Percentiles rank a stretch among this genome's conserved stretches.
Conservation (phyloP, 768 basidiomycete genomes). For the Lentinula lateritia region DNA sequence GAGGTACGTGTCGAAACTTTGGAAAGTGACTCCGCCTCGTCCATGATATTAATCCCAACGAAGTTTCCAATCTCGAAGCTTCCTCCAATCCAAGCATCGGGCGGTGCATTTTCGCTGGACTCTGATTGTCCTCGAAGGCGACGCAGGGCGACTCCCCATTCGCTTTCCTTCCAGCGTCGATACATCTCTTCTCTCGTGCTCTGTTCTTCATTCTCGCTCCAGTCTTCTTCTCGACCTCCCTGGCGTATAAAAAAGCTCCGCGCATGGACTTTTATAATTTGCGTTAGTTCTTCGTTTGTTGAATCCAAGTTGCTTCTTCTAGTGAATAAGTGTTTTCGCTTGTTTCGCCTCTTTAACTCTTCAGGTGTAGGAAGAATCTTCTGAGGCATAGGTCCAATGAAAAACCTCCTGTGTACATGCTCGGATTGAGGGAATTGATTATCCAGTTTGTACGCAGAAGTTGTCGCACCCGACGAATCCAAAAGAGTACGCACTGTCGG, state of each 20-base stretch:
- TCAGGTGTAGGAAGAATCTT: conserved; percentile 40
- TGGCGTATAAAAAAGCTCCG: conserved; percentile 55
- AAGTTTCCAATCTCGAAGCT: conserved; percentile 79
- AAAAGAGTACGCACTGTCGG: not conserved
- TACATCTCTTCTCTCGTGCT: conserved; percentile 52
- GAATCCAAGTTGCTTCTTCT: conserved; percentile 16
- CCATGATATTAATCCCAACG: conserved; percentile 60
- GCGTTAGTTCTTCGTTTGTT: conserved; percentile 33
- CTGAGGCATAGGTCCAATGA: conserved; percentile 76
- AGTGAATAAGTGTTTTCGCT: conserved; percentile 15
- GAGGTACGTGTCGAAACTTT: conserved; percentile 11
- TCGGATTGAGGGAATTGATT: not conserved
- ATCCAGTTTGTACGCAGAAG: conserved; percentile 5
- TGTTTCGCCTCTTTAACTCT: conserved; percentile 22
- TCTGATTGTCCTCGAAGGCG: not conserved
- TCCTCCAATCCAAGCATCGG: conserved; percentile 56
- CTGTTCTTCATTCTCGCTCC: conserved; percentile 52
- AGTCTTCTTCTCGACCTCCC: conserved; percentile 63
- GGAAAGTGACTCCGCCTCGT: conserved; percentile 21
- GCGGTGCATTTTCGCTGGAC: conserved; percentile 20
- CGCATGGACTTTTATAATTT: conserved; percentile 56
- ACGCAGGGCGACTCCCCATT: conserved; percentile 49
- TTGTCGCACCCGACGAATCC: not conserved
- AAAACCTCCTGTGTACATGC: conserved; percentile 47
- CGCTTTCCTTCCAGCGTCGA: conserved; percentile 57